Evolutionary conservation across 139 green algal genomes (phyloP), one percentile per base, ranked within the genome.

Genomic region (Picochlorum sp.): DNA sequence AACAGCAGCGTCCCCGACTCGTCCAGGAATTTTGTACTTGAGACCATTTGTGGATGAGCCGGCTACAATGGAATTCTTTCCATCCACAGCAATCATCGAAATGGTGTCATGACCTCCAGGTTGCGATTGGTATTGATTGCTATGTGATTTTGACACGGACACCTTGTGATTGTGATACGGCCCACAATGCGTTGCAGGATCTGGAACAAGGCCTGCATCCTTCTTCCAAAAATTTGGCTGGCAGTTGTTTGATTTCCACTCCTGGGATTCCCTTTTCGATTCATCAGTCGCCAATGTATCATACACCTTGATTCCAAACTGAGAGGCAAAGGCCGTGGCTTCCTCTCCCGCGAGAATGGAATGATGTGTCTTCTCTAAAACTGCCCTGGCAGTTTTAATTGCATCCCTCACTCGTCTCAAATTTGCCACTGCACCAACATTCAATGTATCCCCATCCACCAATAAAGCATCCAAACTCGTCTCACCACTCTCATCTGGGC

Each of bases 381-480:
- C 85, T 23, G 78, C 49, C 3, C 75, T 64, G 5, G 85, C 85
- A 13, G 75, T 70, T 9, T 20, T 11, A 1, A 71, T 62, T 1
- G 85, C 85, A 15, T 73, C 23, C n/a, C 71, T 77, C 9, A 86
- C 58, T 32, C 71, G 30, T 14, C 66, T 66, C 24, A 92, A 63
- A 49, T 64, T 54, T 3, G 58, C 49, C 10, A 92, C 85, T 10
- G 84, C 82, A 0, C 85, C 85, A 10, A 76, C 73, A 10, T 77
- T 56, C 85, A 92, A 80, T n/a, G 70, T 74, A 41, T 73, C 66
- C 47, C 85, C 86, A 49, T 89, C 76, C 69, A 92, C 91, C 34
- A 92, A 69, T 52, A 92, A 64, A 13, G 86, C 86, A 65, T 92
- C 86, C 24, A 92, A 58, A 0, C 82, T 90, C 13, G 83, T 89